Percentiles rank a stretch among this genome's conserved stretches.
phyloP scores from a whole-genome alignment of 352 stramenopile genomes.

The Phytophthora pinifolia region DNA sequence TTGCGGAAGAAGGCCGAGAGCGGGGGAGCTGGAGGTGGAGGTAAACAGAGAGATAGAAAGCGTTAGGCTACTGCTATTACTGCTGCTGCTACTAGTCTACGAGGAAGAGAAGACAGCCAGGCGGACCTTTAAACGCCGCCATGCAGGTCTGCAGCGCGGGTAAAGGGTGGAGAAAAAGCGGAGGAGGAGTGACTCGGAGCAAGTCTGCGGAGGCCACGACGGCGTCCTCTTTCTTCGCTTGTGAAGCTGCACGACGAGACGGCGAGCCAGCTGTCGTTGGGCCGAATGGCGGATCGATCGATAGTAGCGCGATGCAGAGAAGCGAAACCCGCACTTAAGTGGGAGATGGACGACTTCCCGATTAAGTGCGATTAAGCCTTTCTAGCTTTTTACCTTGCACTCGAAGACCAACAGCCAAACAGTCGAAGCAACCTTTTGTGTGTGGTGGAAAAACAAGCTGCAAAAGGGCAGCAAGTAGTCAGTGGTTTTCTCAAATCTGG shows the following conservation, averaged over 20 bases:
- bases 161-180: too few relatives aligned
- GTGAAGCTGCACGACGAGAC: slow-evolving; percentile 18
- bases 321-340: too few relatives aligned
- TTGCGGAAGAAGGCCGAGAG: slow-evolving; percentile 89
- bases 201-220: too few relatives aligned
- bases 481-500: not conserved
- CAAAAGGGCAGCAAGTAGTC: too few relatives aligned
- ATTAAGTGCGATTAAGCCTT: too few relatives aligned
- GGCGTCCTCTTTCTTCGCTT: not conserved
- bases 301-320: slow-evolving; percentile 7
- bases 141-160: slow-evolving; percentile 24
- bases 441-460: too few relatives aligned
- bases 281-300: slow-evolving; percentile 6
- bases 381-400: too few relatives aligned
- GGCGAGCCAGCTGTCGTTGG: slow-evolving; percentile 7
- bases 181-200: not conserved
- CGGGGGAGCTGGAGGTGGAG: slow-evolving; percentile 55
- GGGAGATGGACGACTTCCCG: too few relatives aligned
- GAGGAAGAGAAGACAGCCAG: not conserved
- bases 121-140: slow-evolving; percentile 75
- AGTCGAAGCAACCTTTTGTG: too few relatives aligned
- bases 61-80: not conserved
- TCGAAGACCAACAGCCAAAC: too few relatives aligned
- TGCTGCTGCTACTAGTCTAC: not conserved
- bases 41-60: slow-evolving; percentile 11